Percentiles rank a stretch among this genome's conserved stretches.
Conservation (phyloP, 192 early-diverging fungal species). For the Coemansia sp. region DNA sequence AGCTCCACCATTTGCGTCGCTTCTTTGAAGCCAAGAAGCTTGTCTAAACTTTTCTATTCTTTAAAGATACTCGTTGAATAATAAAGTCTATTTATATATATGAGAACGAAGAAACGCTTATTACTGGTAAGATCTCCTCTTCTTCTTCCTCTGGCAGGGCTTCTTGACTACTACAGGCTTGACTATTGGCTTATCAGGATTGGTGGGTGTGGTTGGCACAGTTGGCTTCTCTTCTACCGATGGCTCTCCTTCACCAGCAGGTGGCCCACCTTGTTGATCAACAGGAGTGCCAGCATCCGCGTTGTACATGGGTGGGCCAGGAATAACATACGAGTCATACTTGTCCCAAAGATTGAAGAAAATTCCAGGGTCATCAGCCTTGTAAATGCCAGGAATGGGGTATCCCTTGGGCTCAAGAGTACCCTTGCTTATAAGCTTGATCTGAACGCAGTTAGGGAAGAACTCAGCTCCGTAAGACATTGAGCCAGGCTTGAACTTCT, state of each 20-base stretch:
- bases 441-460: slow-evolving; percentile 31
- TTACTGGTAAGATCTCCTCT: not conserved
- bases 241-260: not conserved
- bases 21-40: slow-evolving; percentile 95
- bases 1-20: slow-evolving; percentile 80
- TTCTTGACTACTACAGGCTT: not conserved
- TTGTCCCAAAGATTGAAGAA: slow-evolving; percentile 4
- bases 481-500: not conserved
- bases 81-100: not conserved
- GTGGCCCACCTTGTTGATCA: not conserved
- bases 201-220: not conserved
- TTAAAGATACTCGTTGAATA: not conserved
- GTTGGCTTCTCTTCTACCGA: not conserved
- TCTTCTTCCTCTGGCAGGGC: not conserved
- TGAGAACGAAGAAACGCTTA: not conserved
- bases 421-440: slow-evolving; percentile 9
- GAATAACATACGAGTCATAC: not conserved
- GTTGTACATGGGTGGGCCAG: slow-evolving; percentile 1
- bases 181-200: not conserved
- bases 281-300: not conserved
- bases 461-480: slow-evolving; percentile 21
- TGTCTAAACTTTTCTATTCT: slow-evolving; percentile 55
- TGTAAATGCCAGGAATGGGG: slow-evolving; percentile 28
- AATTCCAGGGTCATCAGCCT: slow-evolving; percentile 18
- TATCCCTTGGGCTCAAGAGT: not conserved